Evolutionary conservation across 192 early-diverging fungal species (phyloP).

Genomic region (Phycomyces nitens): DNA sequence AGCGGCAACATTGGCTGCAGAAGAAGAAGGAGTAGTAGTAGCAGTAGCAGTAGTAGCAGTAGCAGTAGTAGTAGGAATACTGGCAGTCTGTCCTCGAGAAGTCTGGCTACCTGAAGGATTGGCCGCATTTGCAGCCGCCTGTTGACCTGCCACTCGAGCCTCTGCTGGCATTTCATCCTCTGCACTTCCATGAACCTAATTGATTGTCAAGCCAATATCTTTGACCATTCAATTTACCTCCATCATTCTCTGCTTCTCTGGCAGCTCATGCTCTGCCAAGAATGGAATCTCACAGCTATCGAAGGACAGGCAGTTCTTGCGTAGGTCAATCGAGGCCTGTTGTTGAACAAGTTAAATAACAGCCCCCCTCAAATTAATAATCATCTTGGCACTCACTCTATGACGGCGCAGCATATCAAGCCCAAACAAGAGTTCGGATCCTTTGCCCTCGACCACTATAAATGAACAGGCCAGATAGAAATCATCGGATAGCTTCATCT

Average conservation of each 20-base stretch:
- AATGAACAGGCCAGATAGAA: conserved; percentile 85
- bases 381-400: conserved; percentile 7
- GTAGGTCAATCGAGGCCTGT: conserved; percentile 86
- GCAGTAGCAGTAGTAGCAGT: no score
- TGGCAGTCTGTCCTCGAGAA: no score
- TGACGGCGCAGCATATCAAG: conserved; percentile 95
- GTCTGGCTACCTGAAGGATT: no score
- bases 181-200: conserved; percentile 35
- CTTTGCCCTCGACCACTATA: conserved; percentile 90
- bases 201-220: no score
- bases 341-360: not conserved
- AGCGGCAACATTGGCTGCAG: no score
- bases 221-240: no score
- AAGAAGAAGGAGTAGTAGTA: no score
- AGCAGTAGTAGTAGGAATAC: no score
- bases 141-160: conserved; percentile 28
- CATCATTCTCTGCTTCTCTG: conserved; percentile 53
- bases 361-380: no score
- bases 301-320: conserved; percentile 78
- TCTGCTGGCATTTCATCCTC: conserved; percentile 40
- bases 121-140: conserved; percentile 27
- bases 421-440: conserved; percentile 88
- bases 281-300: conserved; percentile 79
- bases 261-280: conserved; percentile 88
- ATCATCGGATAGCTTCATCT: conserved; percentile 73